Evolutionary conservation across 345 rosid species (phyloP).

Genomic region (Aquilaria yunnanensis): DNA sequence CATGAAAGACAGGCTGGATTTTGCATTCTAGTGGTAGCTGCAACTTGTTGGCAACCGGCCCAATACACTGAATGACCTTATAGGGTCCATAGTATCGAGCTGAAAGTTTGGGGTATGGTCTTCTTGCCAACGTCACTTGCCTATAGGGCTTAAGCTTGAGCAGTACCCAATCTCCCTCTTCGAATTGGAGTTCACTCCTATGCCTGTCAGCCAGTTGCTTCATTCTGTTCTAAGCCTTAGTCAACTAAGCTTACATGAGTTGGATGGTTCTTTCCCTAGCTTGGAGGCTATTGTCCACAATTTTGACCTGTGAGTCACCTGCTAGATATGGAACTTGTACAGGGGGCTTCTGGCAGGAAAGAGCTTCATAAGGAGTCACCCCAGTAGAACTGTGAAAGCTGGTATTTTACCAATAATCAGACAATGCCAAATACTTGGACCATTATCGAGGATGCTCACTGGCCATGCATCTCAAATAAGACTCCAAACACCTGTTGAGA

Average conservation of each 20-base stretch:
- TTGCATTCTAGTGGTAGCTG: neutral
- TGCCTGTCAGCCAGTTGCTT: neutral
- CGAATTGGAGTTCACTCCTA: neutral
- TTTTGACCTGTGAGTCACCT: neutral
- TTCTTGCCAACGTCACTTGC: neutral
- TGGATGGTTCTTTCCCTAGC: neutral
- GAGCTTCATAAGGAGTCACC: too few species aligned
- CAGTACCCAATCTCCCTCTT: neutral
- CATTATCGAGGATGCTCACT: neutral
- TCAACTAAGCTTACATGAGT: neutral
- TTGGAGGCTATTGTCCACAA: neutral
- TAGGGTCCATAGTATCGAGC: neutral
- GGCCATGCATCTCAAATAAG: constrained; percentile 5
- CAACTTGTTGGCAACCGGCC: neutral
- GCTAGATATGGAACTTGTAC: neutral
- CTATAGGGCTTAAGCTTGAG: constrained; percentile 6
- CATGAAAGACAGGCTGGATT: constrained; percentile 1
- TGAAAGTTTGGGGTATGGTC: neutral
- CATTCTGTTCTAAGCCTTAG: neutral
- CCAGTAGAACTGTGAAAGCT: too few species aligned
- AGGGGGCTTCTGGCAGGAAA: too few species aligned
- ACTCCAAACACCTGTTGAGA: constrained; percentile 9
- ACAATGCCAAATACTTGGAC: neutral
- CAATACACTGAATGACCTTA: neutral
- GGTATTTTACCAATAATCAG: too few species aligned